phyloP scores from a whole-genome alignment of 352 stramenopile genomes.

The Thraustochytrium sp. region DNA sequence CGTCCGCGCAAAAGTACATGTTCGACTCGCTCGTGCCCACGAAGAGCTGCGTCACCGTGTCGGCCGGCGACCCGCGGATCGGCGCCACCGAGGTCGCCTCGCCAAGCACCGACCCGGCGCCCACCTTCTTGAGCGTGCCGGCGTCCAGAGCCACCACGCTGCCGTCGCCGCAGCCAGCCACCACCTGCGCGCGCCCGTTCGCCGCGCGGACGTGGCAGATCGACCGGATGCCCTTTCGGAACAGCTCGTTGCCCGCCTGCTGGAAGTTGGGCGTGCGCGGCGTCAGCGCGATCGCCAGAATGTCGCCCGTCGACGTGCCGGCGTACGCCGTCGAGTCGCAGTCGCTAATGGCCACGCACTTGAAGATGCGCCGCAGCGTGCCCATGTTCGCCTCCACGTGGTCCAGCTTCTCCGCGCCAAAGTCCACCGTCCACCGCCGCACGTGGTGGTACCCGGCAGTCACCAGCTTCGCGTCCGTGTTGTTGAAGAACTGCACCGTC shows the following conservation, averaged over 20 bases:
- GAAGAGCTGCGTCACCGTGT: constrained; percentile 66
- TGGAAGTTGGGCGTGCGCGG: constrained; percentile 64
- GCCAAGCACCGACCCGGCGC: constrained; percentile 77
- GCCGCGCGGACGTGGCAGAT: constrained; percentile 73
- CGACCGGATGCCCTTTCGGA: constrained; percentile 81
- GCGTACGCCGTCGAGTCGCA: constrained; percentile 86
- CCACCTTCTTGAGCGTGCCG: constrained; percentile 61
- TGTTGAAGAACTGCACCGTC: constrained; percentile 75
- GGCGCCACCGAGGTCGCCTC: constrained; percentile 78
- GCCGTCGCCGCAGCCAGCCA: constrained; percentile 74
- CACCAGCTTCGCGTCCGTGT: constrained; percentile 84
- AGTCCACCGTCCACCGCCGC: constrained; percentile 63
- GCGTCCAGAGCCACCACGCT: constrained; percentile 77
- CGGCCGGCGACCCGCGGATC: constrained; percentile 26
- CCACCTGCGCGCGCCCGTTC: constrained; percentile 63
- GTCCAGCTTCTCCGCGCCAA: constrained; percentile 52
- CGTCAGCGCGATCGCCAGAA: constrained; percentile 85
- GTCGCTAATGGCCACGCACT: constrained; percentile 79
- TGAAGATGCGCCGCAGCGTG: constrained; percentile 84
- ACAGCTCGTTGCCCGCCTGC: constrained; percentile 79
- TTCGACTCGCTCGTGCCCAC: constrained; percentile 86
- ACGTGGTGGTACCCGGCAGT: constrained; percentile 89
- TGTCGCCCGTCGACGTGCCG: constrained; percentile 88
- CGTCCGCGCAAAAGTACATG: constrained; percentile 70
- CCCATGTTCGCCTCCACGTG: constrained; percentile 77